Evolutionary conservation across 2,329 filamentous ascomycete genomes (phyloP).

Genomic region (Monosporascus sp.): DNA sequence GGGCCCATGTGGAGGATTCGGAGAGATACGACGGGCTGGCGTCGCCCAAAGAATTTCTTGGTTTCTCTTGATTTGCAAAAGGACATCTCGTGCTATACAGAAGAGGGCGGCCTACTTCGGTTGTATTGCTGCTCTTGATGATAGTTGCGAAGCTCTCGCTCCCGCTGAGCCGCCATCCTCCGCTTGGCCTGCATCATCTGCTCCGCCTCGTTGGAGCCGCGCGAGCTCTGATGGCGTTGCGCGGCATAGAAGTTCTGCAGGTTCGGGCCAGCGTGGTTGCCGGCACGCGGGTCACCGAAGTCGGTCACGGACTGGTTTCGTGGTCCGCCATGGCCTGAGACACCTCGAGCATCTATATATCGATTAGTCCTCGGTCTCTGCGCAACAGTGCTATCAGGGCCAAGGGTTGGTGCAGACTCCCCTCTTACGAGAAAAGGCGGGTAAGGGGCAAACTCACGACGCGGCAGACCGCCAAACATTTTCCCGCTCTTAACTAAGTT

Average conservation of each 20-base stretch:
- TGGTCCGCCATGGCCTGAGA: slow-evolving; percentile 51
- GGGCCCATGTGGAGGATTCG: slow-evolving; percentile 16
- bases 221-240: slow-evolving; percentile 83
- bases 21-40: slow-evolving; percentile 19
- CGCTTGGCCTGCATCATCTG: slow-evolving; percentile 99
- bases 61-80: slow-evolving; percentile 30
- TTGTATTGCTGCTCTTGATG: slow-evolving; percentile 99
- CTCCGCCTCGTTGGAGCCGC: slow-evolving; percentile 85
- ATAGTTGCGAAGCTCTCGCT: slow-evolving; percentile 98
- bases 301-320: slow-evolving; percentile 83
- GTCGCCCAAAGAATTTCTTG: slow-evolving; percentile 29
- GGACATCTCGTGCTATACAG: slow-evolving; percentile 58
- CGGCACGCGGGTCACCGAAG: slow-evolving; percentile 65
- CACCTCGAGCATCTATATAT: slow-evolving; percentile 63
- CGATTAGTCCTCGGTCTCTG: slow-evolving; percentile 19
- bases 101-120: slow-evolving; percentile 87
- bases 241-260: slow-evolving; percentile 91
- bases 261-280: slow-evolving; percentile 69
- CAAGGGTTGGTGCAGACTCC: slow-evolving; percentile 8
- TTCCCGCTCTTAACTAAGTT: slow-evolving; percentile 97
- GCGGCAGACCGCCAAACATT: slow-evolving; percentile 67
- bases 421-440: slow-evolving; percentile 35
- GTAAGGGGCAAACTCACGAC: slow-evolving; percentile 74
- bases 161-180: slow-evolving; percentile 97
- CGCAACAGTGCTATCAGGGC: slow-evolving; percentile 19